Evolutionary conservation across 2,329 filamentous ascomycete genomes (phyloP).

Genomic region (Epichloe scottii): DNA sequence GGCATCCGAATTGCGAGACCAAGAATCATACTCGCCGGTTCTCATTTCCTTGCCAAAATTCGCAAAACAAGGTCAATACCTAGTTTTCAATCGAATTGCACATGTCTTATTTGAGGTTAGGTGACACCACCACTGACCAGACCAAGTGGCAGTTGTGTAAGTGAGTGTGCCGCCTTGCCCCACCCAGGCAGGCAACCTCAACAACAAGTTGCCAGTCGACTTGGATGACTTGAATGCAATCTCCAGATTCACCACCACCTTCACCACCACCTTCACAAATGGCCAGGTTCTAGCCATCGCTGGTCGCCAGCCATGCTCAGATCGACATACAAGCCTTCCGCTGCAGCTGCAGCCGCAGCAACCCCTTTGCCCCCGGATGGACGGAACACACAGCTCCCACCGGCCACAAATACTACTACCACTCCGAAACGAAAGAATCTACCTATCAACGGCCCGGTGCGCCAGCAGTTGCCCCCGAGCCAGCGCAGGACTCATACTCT

Average conservation of each 20-base stretch:
- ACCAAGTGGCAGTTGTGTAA: too few species aligned
- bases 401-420: conserved; percentile 82
- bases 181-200: not conserved
- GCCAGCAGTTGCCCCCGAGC: conserved; percentile 14
- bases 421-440: conserved; percentile 68
- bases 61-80: too few species aligned
- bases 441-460: conserved; percentile 67
- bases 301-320: conserved; percentile 48
- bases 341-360: conserved; percentile 24
- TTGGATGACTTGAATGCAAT: not conserved
- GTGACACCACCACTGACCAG: too few species aligned
- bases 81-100: too few species aligned
- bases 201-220: not conserved
- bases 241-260: not conserved
- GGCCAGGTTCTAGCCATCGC: not conserved
- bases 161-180: too few species aligned
- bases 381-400: conserved; percentile 85
- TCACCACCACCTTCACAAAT: not conserved
- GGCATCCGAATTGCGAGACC: too few species aligned
- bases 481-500: conserved; percentile 16
- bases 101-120: too few species aligned
- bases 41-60: too few species aligned
- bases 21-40: too few species aligned
- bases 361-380: conserved; percentile 66
- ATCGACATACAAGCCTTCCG: conserved; percentile 58